Base-by-base conservation (phyloP, 768 basidiomycete species). In the Pleurotus sapidus region DNA sequence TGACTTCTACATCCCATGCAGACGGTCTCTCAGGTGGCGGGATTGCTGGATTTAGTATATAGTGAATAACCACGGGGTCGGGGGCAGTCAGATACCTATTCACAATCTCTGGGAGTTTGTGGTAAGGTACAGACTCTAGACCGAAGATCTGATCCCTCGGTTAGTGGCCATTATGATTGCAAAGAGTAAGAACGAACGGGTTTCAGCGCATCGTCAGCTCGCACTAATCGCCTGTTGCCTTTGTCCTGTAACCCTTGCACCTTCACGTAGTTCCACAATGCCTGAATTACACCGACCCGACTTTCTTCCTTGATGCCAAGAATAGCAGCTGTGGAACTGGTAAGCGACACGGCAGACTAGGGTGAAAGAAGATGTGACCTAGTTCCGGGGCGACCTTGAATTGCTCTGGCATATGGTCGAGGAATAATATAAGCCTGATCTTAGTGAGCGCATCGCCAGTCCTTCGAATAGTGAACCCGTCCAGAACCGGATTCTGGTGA, bases 251-350 rank as follows among this genome's bases (percentile, higher is more conserved):
- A 72, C 23, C 84, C 83, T 62, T 93, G 79, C 12, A 87, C 74
- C 68, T 95, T 96, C 73, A 97, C 89, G 63, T 95, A 94, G 65
- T 89, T 91, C 95, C 95, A 98, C 9, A 97, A 68, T 0, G 90
- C 83, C 56, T 92, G 87, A 15, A 96, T 80, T 15, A 92, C 83
- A 5, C 89, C 91, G 20, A 88, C 75, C 25, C 92, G 82, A 37
- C 90, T 93, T 25, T 92, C 93, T 67, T 97, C 91, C 63, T 89
- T 88, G 67, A 95, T 80, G 17, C 86, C 88, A 39, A 98, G 77
- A 11, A 94, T 69, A 46, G 76, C 77, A 7, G 30, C 30, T 34
- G 30, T 34, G 30, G 30, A 34, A 34, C 8, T 11, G 30, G 9
- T 34, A 0, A 34, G 30, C 30, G 30, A 3, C 30, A 34, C 4